Conservation (phyloP, 2,329 filamentous ascomycete genomes). For the Botrytis medusae region DNA sequence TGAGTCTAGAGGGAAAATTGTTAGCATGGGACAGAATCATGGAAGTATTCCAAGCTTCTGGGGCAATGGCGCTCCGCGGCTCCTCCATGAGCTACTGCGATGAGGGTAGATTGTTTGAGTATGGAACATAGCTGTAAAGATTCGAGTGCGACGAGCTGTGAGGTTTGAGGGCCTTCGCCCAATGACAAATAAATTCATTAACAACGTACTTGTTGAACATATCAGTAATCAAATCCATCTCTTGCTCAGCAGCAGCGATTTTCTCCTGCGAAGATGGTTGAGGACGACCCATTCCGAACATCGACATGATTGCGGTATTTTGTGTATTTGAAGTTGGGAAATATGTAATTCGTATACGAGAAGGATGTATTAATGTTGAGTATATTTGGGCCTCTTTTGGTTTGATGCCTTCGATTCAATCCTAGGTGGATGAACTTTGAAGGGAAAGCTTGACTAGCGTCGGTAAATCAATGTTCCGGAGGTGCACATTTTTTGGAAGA, state of each 20-base stretch:
- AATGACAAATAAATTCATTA: conserved; percentile 13
- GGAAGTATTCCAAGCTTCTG: background rate
- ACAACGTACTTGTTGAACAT: conserved; percentile 88
- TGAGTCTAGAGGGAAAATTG: conserved; percentile 56
- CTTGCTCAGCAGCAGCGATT: conserved; percentile 92
- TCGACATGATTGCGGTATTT: conserved; percentile 58
- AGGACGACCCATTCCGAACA: conserved; percentile 70
- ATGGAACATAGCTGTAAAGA: background rate
- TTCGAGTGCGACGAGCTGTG: background rate
- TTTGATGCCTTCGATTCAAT: background rate
- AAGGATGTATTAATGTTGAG: background rate
- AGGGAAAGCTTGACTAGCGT: conserved; percentile 13
- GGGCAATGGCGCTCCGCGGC: background rate
- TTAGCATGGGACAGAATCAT: conserved; percentile 19
- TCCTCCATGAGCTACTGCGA: background rate
- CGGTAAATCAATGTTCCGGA: conserved; percentile 10
- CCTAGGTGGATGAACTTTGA: conserved; percentile 5
- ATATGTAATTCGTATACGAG: background rate
- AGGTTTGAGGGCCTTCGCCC: background rate
- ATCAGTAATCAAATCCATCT: conserved; percentile 96
- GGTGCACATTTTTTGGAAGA: background rate
- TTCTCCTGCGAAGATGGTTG: conserved; percentile 96
- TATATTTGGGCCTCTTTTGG: background rate
- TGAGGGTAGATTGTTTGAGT: conserved; percentile 6
- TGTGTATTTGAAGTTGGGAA: background rate